phyloP scores from a whole-genome alignment of 768 basidiomycete species.

The Galerina marginata region DNA sequence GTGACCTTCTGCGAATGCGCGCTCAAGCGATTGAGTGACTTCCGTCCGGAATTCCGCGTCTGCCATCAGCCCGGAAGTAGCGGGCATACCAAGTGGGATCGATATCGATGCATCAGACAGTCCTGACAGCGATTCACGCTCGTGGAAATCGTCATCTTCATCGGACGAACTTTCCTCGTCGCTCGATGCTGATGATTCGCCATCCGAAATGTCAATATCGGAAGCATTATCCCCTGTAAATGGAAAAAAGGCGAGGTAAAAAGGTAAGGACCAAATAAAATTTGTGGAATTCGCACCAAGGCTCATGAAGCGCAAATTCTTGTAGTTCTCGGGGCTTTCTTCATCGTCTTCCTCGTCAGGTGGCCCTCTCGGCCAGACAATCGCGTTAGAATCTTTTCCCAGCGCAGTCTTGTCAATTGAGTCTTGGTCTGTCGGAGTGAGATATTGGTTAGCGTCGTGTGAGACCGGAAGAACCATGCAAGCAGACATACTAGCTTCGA shows the following conservation, averaged over 20 bases:
- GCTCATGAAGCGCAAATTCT: conserved; percentile 76
- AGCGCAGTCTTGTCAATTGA: conserved; percentile 49
- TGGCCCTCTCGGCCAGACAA: conserved; percentile 77
- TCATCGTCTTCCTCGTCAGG: conserved; percentile 69
- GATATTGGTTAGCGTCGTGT: conserved; percentile 2
- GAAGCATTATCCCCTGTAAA: conserved; percentile 62
- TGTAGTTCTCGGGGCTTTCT: conserved; percentile 61
- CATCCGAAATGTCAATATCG: conserved; percentile 67
- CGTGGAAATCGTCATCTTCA: conserved; percentile 45
- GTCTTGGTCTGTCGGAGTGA: conserved; percentile 50
- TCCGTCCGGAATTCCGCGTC: conserved; percentile 78
- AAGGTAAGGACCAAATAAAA: neutral
- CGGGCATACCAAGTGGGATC: conserved; percentile 40
- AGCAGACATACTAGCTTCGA: conserved; percentile 61
- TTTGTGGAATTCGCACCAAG: conserved; percentile 52
- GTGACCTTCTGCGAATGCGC: conserved; percentile 91
- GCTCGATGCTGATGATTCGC: conserved; percentile 61
- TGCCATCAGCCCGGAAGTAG: conserved; percentile 42
- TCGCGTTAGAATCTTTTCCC: conserved; percentile 76
- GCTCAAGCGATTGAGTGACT: conserved; percentile 83
- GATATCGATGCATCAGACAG: conserved; percentile 55
- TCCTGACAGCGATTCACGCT: conserved; percentile 43
- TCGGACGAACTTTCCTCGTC: conserved; percentile 49
- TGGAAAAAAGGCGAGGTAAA: neutral
- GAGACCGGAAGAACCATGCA: conserved; percentile 8